These are phyloP conservation scores for Orychophragmus violaceus DNA, from an alignment of 345 rosid species.

Conservation along the genomic window DNA sequence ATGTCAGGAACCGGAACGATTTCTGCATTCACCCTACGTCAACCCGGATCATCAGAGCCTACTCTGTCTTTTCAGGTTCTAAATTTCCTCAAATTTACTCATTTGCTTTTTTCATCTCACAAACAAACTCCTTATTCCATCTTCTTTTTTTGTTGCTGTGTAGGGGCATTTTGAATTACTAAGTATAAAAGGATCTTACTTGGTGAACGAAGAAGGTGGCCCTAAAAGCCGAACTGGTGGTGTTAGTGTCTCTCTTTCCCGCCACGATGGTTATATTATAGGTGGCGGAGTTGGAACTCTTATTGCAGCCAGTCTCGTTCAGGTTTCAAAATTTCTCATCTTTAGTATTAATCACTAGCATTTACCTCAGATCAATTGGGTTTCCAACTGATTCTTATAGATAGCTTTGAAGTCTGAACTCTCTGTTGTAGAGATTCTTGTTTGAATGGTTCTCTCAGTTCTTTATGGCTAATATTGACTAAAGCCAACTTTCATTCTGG, in stretches of 20 bases:
- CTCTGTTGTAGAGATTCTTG: not conserved
- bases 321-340: constrained; percentile 43
- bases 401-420: not conserved
- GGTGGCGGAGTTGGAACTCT: constrained; percentile 73
- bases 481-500: not conserved
- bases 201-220: constrained; percentile 77
- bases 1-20: constrained; percentile 77
- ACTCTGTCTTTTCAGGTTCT: constrained; percentile 63
- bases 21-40: constrained; percentile 62
- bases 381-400: not conserved
- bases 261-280: constrained; percentile 68
- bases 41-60: constrained; percentile 50
- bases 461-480: not conserved
- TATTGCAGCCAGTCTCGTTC: constrained; percentile 66
- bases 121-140: not conserved
- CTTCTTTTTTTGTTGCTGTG: not conserved
- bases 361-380: too few species aligned
- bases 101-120: not conserved
- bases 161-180: constrained; percentile 80
- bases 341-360: not conserved
- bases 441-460: not conserved
- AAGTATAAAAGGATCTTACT: constrained; percentile 81
- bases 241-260: constrained; percentile 71
- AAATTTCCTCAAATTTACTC: not conserved
- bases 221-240: constrained; percentile 73